A percentile compares a stretch with the other conserved stretches of the same genome.
phyloP scores from a whole-genome alignment of 2,329 filamentous ascomycete genomes.

The Laburnicola sp. region DNA sequence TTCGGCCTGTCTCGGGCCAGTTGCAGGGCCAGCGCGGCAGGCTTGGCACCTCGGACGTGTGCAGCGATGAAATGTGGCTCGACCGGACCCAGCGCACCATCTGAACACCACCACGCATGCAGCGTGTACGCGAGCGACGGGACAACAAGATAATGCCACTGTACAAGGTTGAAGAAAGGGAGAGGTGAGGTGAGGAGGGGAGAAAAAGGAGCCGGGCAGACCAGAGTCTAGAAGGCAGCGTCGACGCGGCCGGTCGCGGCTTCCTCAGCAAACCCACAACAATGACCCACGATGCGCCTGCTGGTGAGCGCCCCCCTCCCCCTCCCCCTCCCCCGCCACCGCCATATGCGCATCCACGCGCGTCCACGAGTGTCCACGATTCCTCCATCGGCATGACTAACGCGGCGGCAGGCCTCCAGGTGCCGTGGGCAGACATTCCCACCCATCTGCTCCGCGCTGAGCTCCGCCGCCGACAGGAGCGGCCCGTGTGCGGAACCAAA shows the following conservation, averaged over 20 bases:
- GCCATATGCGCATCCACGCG: no score
- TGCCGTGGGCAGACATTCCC: constrained; percentile 46
- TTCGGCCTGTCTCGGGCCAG: constrained; percentile 13
- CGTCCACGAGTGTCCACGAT: no score
- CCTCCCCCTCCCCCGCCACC: not conserved
- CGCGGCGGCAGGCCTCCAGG: constrained; percentile 24
- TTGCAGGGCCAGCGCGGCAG: constrained; percentile 10
- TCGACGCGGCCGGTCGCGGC: constrained; percentile 9
- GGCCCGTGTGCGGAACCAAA: constrained; percentile 58
- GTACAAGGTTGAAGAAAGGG: not conserved
- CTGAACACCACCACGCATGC: constrained; percentile 7
- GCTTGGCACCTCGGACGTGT: constrained; percentile 15
- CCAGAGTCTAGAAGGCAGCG: constrained; percentile 21
- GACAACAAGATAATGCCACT: constrained; percentile 3
- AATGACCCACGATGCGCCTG: not conserved
- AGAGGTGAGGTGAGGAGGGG: constrained; percentile 11
- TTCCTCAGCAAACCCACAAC: constrained; percentile 4
- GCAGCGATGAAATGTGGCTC: constrained; percentile 8
- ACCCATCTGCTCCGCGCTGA: constrained; percentile 53
- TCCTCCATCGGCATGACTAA: constrained; percentile 28
- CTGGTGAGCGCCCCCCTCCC: not conserved
- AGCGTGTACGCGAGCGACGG: not conserved
- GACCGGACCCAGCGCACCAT: not conserved
- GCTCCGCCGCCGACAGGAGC: constrained; percentile 51
- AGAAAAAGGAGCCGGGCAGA: constrained; percentile 4